phyloP scores from a whole-genome alignment of 495 filamentous ascomycete species.

The Penicillium cinerascens region DNA sequence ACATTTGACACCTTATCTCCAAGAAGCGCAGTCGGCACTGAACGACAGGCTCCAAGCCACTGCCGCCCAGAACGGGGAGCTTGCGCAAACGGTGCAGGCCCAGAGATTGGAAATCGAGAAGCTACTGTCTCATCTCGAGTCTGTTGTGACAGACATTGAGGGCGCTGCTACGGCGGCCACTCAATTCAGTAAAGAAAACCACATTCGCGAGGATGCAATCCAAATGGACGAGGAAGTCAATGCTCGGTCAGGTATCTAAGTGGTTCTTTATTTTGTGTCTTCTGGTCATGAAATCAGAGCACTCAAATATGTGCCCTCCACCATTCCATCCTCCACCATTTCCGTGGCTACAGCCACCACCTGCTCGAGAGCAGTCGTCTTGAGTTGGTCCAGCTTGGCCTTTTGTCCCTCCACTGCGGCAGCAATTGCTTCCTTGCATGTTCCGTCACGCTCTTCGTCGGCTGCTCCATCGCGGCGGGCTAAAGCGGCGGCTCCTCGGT shows the following conservation, averaged over 20 bases:
- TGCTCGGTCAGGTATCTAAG: conserved; percentile 22
- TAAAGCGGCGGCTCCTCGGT: conserved; percentile 55
- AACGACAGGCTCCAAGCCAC: conserved; percentile 58
- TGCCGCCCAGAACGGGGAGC: conserved; percentile 59
- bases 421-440: conserved; percentile 43
- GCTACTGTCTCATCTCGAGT: conserved; percentile 62
- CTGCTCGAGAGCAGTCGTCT: conserved; percentile 25
- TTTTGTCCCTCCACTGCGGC: conserved; percentile 42
- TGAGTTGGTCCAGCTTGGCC: conserved; percentile 38
- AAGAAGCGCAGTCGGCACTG: conserved; percentile 56
- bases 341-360: conserved; percentile 41
- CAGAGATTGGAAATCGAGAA: conserved; percentile 74
- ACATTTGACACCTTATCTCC: conserved; percentile 66
- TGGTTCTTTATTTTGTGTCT: background rate
- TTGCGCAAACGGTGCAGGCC: conserved; percentile 57
- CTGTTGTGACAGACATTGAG: conserved; percentile 66
- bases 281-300: conserved; percentile 33
- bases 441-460: conserved; percentile 47
- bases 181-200: conserved; percentile 36
- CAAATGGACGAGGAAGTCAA: conserved; percentile 45
- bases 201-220: conserved; percentile 40
- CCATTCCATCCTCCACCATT: conserved; percentile 49
- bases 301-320: conserved; percentile 35
- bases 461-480: conserved; percentile 37
- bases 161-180: conserved; percentile 52